Percentiles rank a stretch among this genome's conserved stretches.
These are phyloP conservation scores for Cytospora schulzeri DNA, from an alignment of 2,329 filamentous ascomycete genomes.

Conservation along the genomic window DNA sequence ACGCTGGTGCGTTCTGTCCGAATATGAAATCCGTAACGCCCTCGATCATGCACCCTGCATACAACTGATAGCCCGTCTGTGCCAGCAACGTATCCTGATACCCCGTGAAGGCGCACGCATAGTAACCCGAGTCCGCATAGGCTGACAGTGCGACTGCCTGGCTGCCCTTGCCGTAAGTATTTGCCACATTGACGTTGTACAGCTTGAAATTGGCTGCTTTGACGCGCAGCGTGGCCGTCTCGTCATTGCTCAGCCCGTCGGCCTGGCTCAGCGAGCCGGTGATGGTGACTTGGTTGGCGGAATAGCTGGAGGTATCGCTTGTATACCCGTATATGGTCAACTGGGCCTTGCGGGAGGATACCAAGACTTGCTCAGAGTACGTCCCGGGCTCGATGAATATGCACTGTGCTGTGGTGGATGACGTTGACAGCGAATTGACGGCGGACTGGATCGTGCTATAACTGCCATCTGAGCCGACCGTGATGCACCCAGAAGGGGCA, in stretches of 20 bases:
- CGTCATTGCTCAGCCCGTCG: conserved; percentile 53
- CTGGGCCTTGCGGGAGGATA: conserved; percentile 48
- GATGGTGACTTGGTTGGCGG: conserved; percentile 59
- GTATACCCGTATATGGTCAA: conserved; percentile 60
- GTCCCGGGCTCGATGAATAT: conserved; percentile 66
- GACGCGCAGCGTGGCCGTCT: conserved; percentile 49
- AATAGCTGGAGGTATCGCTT: conserved; percentile 51
- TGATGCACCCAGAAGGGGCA: conserved; percentile 52
- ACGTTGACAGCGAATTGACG: conserved; percentile 58
- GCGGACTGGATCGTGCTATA: conserved; percentile 54
- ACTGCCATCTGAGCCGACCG: conserved; percentile 45
- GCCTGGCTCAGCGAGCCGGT: conserved; percentile 48
- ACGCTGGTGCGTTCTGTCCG: conserved; percentile 44
- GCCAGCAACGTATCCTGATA: conserved; percentile 55
- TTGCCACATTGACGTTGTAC: conserved; percentile 62
- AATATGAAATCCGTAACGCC: conserved; percentile 56
- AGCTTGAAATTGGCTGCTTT: conserved; percentile 55
- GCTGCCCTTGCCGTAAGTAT: conserved; percentile 48
- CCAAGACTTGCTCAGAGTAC: conserved; percentile 62
- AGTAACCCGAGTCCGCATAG: conserved; percentile 48
- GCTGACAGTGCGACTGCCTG: conserved; percentile 52
- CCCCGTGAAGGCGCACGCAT: conserved; percentile 48
- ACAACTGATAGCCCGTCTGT: conserved; percentile 50
- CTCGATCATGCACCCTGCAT: conserved; percentile 45
- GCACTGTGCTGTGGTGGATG: conserved; percentile 51